Percentiles rank a stretch among this genome's conserved stretches.
phyloP scores from a whole-genome alignment of 163 green algal genomes.

The Chloroidium sp. region DNA sequence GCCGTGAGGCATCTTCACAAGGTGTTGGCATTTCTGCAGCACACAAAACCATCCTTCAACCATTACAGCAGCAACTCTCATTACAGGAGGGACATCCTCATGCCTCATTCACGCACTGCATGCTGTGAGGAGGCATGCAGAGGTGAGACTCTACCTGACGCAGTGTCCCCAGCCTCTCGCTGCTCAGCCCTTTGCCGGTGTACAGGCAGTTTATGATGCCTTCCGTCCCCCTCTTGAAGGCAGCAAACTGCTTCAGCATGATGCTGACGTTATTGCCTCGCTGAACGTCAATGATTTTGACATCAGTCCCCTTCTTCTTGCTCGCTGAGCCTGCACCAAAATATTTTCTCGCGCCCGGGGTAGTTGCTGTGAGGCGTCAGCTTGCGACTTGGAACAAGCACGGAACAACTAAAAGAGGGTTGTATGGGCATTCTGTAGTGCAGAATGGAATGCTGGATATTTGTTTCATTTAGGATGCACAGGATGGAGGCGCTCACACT shows the following conservation, averaged over 20 bases:
- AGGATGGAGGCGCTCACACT: too few species aligned
- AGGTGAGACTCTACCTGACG: conserved; percentile 30
- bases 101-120: neutral
- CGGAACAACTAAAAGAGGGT: neutral
- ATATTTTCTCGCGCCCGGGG: neutral
- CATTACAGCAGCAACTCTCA: neutral
- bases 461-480: neutral
- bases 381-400: neutral
- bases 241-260: conserved; percentile 64
- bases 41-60: neutral
- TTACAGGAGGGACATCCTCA: neutral
- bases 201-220: conserved; percentile 27
- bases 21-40: neutral
- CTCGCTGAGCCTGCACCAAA: neutral
- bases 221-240: conserved; percentile 18
- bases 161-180: conserved; percentile 44
- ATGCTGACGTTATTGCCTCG: conserved; percentile 72
- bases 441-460: neutral
- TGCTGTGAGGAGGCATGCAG: neutral
- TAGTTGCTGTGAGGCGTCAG: neutral
- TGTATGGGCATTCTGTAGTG: neutral
- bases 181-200: conserved; percentile 26
- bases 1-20: neutral
- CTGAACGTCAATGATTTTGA: conserved; percentile 4
- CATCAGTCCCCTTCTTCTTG: neutral